Evolutionary conservation across 2,329 filamentous ascomycete genomes (phyloP), one percentile per base, ranked within the genome.

Genomic region (Colletotrichum magnum): DNA sequence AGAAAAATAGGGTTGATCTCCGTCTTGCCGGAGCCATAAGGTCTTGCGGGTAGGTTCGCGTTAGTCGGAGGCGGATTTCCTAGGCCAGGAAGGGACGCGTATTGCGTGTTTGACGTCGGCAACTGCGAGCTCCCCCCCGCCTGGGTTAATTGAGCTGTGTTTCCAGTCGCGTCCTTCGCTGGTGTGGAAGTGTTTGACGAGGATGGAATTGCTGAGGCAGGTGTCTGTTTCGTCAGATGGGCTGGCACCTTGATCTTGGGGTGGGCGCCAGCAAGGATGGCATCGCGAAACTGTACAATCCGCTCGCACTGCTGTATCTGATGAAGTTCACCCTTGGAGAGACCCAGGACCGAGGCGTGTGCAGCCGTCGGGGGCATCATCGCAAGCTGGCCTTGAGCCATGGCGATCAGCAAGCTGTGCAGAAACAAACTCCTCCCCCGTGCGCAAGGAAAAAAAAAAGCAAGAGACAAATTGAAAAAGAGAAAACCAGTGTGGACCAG

Each of bases 1-100:
- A 97, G 86, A 74, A 97, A 86, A 70, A 97, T 90, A 58, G 94
- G 93, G 79, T 97, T 90, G 82, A 96, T 93, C 79, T 92, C 90
- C 69, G 90, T 89, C 72, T 86, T 88, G 68, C 83, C 81, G 73
- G 86, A 80, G 75, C 82, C 85, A 70, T 61, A 69, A 75, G 77
- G 81, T 71, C 72, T 77, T 79, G 74, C 79, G 74, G 71, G 80
- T 74, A 75, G 78, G 80, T 72, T 79, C 58, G 79, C 75, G 72
- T 77, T 75, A 70, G 69, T 71, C 58, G 52, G 57, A 73, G 64
- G 71, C 68, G 69, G 26, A 36, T 71, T 69, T 68, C 72, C 73
- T 51, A 73, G 58, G 18, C 73, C 74, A 58, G 74, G 72, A 61
- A 77, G 75, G 71, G 76, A 74, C 70, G 76, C 73, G 68, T 79